Evolutionary conservation across 805 yeast genomes (phyloP), one percentile per base, ranked within the genome.

Genomic region (Zygosaccharomyces rouxii): DNA sequence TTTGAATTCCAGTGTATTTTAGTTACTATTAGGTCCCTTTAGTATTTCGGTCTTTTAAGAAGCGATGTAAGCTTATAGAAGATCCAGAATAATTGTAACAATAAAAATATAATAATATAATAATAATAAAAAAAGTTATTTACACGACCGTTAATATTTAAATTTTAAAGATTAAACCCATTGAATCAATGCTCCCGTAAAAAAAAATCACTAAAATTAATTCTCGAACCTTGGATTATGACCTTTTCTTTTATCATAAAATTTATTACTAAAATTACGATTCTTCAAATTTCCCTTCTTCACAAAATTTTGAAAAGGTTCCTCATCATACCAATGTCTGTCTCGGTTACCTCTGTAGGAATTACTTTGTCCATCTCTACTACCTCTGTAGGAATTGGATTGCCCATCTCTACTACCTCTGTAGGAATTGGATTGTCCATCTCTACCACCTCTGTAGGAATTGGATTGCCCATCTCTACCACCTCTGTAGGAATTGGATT

Each of bases 181-280:
- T 23, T 7, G 33, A 18, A 29, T 33, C 10, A 14, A 33, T 33
- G 37, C 10, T 14, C n/a, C 37, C 37, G 5, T 14, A 14, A 29
- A 18, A 41, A 38, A 38, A 40, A 40, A 28, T 22, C 7, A 41
- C 19, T 25, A 41, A 29, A 38, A 21, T 37, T 42, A 42, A 10
- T 39, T 37, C n/a, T 49, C 52, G 22, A 48, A 48, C 7, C 42
- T 37, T 18, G 55, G 55, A 28, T 51, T 51, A n/a, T 43, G 41
- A 10, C 55, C 55, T 31, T 41, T 51, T 19, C 33, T 48, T 18
- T 35, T 48, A 28, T 42, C 46, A 25, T 43, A 46, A 33, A 37
- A 48, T 33, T 51, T 51, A 29, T 35, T 48, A 22, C 35, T 46
- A 26, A 48, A 46, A 44, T 46, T 48, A 31, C 43, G 41, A 26